These are phyloP conservation scores for Castanea crenata DNA, from an alignment of 306 rosid genomes.

Conservation along the genomic window DNA sequence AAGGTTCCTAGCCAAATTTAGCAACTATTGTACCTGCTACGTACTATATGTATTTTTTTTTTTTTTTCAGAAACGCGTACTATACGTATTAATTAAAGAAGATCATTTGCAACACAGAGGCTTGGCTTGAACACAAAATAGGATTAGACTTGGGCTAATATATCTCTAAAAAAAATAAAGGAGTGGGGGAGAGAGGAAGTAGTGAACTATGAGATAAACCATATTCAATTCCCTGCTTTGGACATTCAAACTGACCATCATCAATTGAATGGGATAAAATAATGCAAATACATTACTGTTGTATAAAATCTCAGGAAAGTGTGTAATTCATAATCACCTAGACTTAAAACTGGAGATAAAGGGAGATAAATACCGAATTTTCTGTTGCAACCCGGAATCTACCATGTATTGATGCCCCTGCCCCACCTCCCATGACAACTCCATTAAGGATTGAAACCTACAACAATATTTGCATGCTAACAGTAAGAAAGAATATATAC, in stretches of 20 bases:
- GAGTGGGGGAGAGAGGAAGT: too few species aligned
- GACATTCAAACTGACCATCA: background rate
- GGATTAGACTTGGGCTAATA: too few species aligned
- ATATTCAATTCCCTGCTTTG: too few species aligned
- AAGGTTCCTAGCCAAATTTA: too few species aligned
- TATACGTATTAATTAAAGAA: too few species aligned
- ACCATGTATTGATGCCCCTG: constrained; percentile 87
- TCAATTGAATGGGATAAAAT: background rate
- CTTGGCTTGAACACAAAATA: too few species aligned
- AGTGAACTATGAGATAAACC: background rate
- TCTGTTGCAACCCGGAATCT: constrained; percentile 88
- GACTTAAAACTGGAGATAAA: background rate
- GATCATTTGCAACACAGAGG: too few species aligned
- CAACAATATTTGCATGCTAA: constrained; percentile 24
- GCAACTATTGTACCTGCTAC: too few species aligned
- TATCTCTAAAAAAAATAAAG: too few species aligned
- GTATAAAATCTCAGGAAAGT: background rate
- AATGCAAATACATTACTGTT: background rate
- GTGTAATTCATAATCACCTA: background rate
- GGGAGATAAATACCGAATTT: constrained; percentile 54
- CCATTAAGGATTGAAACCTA: constrained; percentile 94
- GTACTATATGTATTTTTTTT: too few species aligned
- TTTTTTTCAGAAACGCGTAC: too few species aligned
- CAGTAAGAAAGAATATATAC: constrained; percentile 7
- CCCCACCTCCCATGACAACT: constrained; percentile 97